These are phyloP conservation scores for Ophiostoma sp. DNA, from an alignment of 2,329 filamentous ascomycete species.

Conservation along the genomic window DNA sequence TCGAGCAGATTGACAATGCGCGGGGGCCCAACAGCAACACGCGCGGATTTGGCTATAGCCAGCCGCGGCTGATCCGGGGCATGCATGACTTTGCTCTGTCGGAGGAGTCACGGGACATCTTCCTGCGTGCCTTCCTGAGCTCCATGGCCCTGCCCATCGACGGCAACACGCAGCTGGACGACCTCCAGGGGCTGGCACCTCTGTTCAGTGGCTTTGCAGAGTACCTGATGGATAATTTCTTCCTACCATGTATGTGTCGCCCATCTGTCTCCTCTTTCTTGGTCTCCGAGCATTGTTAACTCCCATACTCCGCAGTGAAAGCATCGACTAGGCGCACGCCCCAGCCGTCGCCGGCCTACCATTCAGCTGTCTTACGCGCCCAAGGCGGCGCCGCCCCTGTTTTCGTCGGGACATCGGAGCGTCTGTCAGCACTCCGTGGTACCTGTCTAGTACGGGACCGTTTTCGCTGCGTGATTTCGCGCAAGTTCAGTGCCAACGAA, in stretches of 20 bases:
- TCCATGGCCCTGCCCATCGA: slow-evolving; percentile 15
- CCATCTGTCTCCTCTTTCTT: too few species aligned
- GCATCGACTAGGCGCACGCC: too few species aligned
- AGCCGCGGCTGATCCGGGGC: slow-evolving; percentile 28
- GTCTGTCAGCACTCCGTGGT: slow-evolving; percentile 29
- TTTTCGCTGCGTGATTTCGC: slow-evolving; percentile 32
- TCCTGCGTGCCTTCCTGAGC: slow-evolving; percentile 29
- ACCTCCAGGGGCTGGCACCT: slow-evolving; percentile 16
- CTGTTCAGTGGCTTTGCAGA: slow-evolving; percentile 28
- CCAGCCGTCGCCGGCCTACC: too few species aligned
- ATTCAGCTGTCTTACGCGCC: too few species aligned
- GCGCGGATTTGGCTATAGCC: slow-evolving; percentile 22
- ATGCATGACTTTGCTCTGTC: slow-evolving; percentile 31
- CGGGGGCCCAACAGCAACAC: neutral
- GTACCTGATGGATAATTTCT: slow-evolving; percentile 31
- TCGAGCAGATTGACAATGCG: slow-evolving; percentile 22
- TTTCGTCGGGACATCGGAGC: slow-evolving; percentile 26
- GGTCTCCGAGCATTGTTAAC: too few species aligned
- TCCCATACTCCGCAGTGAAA: too few species aligned
- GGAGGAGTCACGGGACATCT: slow-evolving; percentile 28
- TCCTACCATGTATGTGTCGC: slow-evolving; percentile 27
- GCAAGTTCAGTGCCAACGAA: neutral
- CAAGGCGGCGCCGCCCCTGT: too few species aligned
- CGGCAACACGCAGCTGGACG: too few species aligned
- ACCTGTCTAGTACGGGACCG: slow-evolving; percentile 31